Evolutionary conservation across 768 basidiomycete species (phyloP).

Genomic region (Boletus rufocinnamomeus): DNA sequence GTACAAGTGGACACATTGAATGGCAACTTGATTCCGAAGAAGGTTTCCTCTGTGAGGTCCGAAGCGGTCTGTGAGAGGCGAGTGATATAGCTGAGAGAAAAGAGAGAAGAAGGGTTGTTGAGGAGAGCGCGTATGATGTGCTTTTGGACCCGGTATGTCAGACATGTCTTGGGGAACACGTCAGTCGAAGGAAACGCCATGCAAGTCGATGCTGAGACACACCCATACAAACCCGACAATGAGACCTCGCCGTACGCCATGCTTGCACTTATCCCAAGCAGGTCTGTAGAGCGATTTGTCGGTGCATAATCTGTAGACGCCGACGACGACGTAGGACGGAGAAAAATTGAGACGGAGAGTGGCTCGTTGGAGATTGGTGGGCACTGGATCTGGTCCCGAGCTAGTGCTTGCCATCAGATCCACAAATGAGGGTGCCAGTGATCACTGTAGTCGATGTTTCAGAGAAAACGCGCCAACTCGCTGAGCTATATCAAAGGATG

Average conservation of each 20-base stretch:
- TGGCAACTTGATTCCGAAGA: slow-evolving; percentile 67
- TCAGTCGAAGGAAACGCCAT: slow-evolving; percentile 1
- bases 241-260: slow-evolving; percentile 71
- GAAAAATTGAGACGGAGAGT: slow-evolving; percentile 69
- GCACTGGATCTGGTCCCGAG: slow-evolving; percentile 35
- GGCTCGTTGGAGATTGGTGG: slow-evolving; percentile 52
- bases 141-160: slow-evolving; percentile 73
- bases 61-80: slow-evolving; percentile 31
- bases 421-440: neutral
- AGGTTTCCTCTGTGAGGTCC: slow-evolving; percentile 45
- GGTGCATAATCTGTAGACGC: slow-evolving; percentile 78
- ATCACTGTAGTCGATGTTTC: neutral
- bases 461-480: neutral
- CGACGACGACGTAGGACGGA: slow-evolving; percentile 83
- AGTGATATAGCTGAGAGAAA: slow-evolving; percentile 29
- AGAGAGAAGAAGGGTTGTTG: slow-evolving; percentile 29
- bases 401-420: neutral
- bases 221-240: slow-evolving; percentile 75
- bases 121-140: slow-evolving; percentile 53
- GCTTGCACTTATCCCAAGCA: slow-evolving; percentile 83
- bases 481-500: neutral
- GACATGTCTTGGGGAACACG: slow-evolving; percentile 47
- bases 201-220: slow-evolving; percentile 19
- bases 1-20: slow-evolving; percentile 72
- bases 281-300: slow-evolving; percentile 70